A percentile compares a stretch with the other conserved stretches of the same genome.
phyloP scores from a whole-genome alignment of 495 filamentous ascomycete genomes.

The Aspergillus sparsus region DNA sequence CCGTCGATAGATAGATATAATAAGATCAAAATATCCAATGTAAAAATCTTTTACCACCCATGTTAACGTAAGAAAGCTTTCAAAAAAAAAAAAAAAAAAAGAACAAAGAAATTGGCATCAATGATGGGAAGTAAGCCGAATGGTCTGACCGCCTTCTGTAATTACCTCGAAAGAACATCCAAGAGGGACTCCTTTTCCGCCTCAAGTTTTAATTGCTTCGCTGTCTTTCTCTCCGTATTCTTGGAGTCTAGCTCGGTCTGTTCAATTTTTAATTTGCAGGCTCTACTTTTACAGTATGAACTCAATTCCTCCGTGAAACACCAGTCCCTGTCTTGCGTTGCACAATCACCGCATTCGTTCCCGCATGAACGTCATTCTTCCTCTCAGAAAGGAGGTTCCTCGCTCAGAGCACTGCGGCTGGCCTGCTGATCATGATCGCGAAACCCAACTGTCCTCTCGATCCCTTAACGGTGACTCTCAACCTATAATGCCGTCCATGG shows the following conservation, averaged over 20 bases:
- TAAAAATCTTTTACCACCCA: neutral
- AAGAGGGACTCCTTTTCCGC: neutral
- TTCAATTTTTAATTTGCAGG: neutral
- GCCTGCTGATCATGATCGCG: slow-evolving; percentile 8
- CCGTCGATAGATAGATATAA: slow-evolving; percentile 14
- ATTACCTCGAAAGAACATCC: no score
- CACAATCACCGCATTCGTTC: slow-evolving; percentile 1
- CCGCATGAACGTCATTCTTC: slow-evolving; percentile 8
- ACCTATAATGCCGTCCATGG: slow-evolving; percentile 8
- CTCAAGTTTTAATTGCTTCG: neutral
- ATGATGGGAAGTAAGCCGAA: no score
- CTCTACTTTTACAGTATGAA: neutral
- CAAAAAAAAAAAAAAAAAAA: no score
- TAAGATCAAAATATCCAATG: neutral
- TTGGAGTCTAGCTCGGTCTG: neutral
- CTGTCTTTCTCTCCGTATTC: neutral
- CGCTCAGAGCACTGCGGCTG: neutral
- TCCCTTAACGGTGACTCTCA: neutral
- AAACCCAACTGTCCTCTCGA: neutral
- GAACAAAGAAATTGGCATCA: no score
- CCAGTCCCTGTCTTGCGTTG: neutral
- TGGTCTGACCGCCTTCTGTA: no score
- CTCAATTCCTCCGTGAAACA: slow-evolving; percentile 1
- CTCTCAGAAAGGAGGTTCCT: neutral
- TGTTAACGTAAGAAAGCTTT: no score